Evolutionary conservation across 371 early-diverging fungal genomes (phyloP), one percentile per base, ranked within the genome.

Genomic region (Parasitella parasitica): DNA sequence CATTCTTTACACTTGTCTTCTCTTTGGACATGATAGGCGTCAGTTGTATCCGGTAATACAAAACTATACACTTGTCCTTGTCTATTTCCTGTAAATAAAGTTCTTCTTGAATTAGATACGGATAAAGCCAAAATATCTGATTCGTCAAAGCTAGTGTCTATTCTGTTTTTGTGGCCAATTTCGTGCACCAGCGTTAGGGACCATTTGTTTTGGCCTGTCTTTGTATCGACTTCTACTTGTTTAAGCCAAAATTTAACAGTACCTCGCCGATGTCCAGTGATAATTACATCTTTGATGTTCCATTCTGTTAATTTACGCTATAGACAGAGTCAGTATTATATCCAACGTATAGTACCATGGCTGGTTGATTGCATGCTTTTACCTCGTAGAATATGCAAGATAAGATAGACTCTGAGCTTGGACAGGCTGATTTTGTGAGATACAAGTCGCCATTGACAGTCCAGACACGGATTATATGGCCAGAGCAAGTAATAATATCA

Each of bases 361-460:
- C n/a, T n/a, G n/a, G n/a, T n/a, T n/a, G n/a, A n/a, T n/a, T n/a
- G n/a, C n/a, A n/a, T n/a, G n/a, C n/a, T 1, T 60, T 58, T 67
- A 84, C 83, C 46, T 87, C 85, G 37, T 84, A 87, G 36, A 86
- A 83, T 12, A 77, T 59, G 60, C 86, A 82, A 18, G 83, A 82
- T 34, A 83, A 69, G 54, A 91, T 81, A 1, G 81, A 76, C 52
- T 86, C 88, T 7, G 83, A 78, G 41, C 80, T 77, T 50, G 85
- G 74, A 22, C 86, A 80, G 3, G 83, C 70, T 35, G 77, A 75
- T 51, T 84, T 86, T 32, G 80, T 70, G 11, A 85, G 48, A 24
- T 89, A 80, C 32, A 89, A 71, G 37, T 87, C 89, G 6, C 92
- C 92, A 69, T 92, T 92, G 34, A 92, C 81, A 3, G 80, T 83